Conservation (phyloP, 108 stramenopile genomes). For the Cyclotella choctawhatcheeana region DNA sequence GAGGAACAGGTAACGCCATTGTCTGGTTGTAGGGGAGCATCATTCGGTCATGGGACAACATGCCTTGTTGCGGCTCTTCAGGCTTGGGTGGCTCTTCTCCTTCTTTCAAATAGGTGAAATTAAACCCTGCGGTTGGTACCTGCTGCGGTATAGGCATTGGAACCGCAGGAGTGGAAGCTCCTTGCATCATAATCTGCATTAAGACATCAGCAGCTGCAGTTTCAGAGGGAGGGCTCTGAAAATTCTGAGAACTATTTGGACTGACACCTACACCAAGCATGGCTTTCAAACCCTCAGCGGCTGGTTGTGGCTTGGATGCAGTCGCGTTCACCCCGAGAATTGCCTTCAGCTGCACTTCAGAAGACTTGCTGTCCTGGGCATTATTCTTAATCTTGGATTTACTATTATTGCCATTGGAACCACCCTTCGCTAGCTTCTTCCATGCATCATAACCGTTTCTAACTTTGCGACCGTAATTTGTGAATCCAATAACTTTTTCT, state of each 20-base stretch:
- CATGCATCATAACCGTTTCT: slow-evolving; percentile 66
- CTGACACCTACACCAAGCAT: slow-evolving; percentile 58
- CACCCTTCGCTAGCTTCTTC: slow-evolving; percentile 48
- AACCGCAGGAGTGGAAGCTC: slow-evolving; percentile 11
- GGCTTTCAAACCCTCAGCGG: slow-evolving; percentile 54
- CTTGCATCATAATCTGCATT: slow-evolving; percentile 62
- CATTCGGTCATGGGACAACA: slow-evolving; percentile 29
- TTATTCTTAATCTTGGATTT: slow-evolving; percentile 24
- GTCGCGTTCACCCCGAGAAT: slow-evolving; percentile 48
- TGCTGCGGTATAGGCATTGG: slow-evolving; percentile 17
- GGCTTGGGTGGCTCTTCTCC: slow-evolving; percentile 51
- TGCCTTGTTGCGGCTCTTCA: slow-evolving; percentile 33
- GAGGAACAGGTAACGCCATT: not conserved
- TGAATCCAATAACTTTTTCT: slow-evolving; percentile 73
- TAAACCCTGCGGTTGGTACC: slow-evolving; percentile 55
- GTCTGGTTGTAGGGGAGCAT: slow-evolving; percentile 14
- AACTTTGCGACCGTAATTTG: slow-evolving; percentile 41
- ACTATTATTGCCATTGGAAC: slow-evolving; percentile 8
- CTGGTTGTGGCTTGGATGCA: slow-evolving; percentile 9
- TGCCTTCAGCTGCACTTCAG: slow-evolving; percentile 34
- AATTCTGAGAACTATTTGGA: not conserved
- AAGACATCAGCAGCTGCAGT: slow-evolving; percentile 78
- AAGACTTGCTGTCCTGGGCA: slow-evolving; percentile 25
- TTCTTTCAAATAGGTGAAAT: slow-evolving; percentile 85
- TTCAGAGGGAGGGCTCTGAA: slow-evolving; percentile 14